A percentile compares a stretch with the other conserved stretches of the same genome.
Conservation (phyloP, 2,329 filamentous ascomycete genomes). For the Coniochaeta prunicola region DNA sequence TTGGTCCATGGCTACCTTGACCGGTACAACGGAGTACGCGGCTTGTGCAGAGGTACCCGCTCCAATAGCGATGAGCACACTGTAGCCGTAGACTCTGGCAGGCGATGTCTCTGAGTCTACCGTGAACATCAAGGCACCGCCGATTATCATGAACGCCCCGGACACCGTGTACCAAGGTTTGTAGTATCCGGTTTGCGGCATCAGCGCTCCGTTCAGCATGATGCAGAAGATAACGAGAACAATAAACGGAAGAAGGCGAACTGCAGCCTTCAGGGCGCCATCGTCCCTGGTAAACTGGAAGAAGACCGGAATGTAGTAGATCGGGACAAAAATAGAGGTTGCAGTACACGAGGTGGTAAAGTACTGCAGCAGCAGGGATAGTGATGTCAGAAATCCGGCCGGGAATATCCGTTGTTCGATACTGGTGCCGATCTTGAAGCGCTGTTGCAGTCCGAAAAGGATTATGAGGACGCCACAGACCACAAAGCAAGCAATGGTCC, state of each 20-base stretch:
- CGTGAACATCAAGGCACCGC: conserved; percentile 5
- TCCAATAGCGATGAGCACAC: conserved; percentile 9
- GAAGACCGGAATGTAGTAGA: conserved; percentile 45
- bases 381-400: conserved; percentile 23
- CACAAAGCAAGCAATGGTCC: conserved; percentile 37
- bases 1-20: not conserved
- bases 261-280: conserved; percentile 26
- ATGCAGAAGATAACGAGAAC: conserved; percentile 15
- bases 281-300: conserved; percentile 41
- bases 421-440: conserved; percentile 34
- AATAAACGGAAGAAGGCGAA: conserved; percentile 29
- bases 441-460: conserved; percentile 35
- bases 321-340: conserved; percentile 25
- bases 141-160: conserved; percentile 5
- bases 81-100: conserved; percentile 9
- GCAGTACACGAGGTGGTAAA: conserved; percentile 23
- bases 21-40: not conserved
- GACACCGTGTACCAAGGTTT: conserved; percentile 8
- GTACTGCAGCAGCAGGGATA: conserved; percentile 23
- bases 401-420: conserved; percentile 30
- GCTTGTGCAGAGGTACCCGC: conserved; percentile 2
- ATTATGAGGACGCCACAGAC: conserved; percentile 33
- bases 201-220: conserved; percentile 7
- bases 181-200: conserved; percentile 7
- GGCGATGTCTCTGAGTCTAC: conserved; percentile 5